Evolutionary conservation across 164 flowering plant species (phyloP).

Genomic region (Santalum album): DNA sequence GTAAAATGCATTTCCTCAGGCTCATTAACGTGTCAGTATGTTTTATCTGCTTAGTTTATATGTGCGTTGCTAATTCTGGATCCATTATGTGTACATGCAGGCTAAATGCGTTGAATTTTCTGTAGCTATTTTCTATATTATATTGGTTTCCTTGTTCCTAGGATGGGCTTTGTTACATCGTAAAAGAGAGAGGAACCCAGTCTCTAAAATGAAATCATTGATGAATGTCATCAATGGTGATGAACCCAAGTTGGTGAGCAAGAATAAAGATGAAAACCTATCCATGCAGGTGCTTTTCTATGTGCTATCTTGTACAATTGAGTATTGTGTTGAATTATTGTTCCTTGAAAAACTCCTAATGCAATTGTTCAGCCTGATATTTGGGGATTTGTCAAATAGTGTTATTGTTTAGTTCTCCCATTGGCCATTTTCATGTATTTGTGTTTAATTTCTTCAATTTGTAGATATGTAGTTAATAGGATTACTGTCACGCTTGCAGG

Average conservation of each 20-base stretch:
- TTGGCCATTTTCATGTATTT: not conserved
- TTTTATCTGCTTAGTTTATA: not conserved
- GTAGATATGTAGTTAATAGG: not conserved
- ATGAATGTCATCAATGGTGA: constrained; percentile 33
- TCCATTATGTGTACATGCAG: constrained; percentile 38
- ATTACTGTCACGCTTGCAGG: too few species aligned
- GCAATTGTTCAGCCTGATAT: constrained; percentile 42
- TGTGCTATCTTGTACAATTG: too few species aligned
- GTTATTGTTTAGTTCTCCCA: not conserved
- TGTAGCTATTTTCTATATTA: constrained; percentile 54
- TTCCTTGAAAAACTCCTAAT: constrained; percentile 29
- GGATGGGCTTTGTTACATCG: constrained; percentile 76
- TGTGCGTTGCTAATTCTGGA: constrained; percentile 9
- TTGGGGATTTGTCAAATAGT: not conserved
- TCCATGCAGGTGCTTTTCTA: too few species aligned
- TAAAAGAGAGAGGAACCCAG: constrained; percentile 28
- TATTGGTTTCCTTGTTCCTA: constrained; percentile 53
- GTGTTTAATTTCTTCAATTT: not conserved
- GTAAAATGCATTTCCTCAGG: too few species aligned
- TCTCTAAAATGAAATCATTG: constrained; percentile 39
- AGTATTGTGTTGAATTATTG: too few species aligned
- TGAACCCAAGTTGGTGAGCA: constrained; percentile 23
- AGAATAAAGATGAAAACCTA: constrained; percentile 57
- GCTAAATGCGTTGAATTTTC: constrained; percentile 77
- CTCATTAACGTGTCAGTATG: too few species aligned